Evolutionary conservation across 306 rosid species (phyloP), one percentile per base, ranked within the genome.

Genomic region (Cucurbita argyrosperma): DNA sequence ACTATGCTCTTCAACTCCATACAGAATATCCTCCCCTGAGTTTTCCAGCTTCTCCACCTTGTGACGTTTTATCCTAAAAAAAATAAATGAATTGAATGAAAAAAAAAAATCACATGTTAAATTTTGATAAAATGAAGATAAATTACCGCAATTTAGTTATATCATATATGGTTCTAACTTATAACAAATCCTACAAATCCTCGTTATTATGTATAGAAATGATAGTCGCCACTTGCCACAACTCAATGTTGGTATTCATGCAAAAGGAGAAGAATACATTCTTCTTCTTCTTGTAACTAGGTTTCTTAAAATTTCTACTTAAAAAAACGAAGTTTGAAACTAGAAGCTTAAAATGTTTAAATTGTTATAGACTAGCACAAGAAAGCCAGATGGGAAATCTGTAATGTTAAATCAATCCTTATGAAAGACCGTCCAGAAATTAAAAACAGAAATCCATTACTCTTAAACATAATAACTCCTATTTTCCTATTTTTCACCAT

Each of bases 51-150:
- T 65, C 79, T 78, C 85, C 69, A 88, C 71, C 76, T 87, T 91
- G 14, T 80, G 54, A 40, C 96, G 81, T 77, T 91, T 91, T 51
- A 13, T 66, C 81, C 90, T 88, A 85, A 59, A 79, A 79, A 79
- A 8, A 23, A 74, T 52, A 74, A 35, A 15, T 40, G 75, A 79
- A 58, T 4, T 51, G 63, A 83, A 81, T 61, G 37, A 72, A 68
- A 38, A 68, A 67, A 42, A 9, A n/a, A 23, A 51, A 0, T 62
- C 11, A 60, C 12, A 49, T 4, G 19, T 46, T 49, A 49, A 49
- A 6, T 49, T 26, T 26, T 26, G 65, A 77, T 35, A 76, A 18
- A 18, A 46, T 19, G 8, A 76, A 40, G 37, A n/a, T 7, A 4
- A 50, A 49, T 49, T 43, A 6, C 38, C 6, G 45, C 37, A 74